Percentiles rank a stretch among this genome's conserved stretches.
These are phyloP conservation scores for Paragyromitra xinjiangensis DNA, from an alignment of 495 filamentous ascomycete genomes.

Conservation along the genomic window DNA sequence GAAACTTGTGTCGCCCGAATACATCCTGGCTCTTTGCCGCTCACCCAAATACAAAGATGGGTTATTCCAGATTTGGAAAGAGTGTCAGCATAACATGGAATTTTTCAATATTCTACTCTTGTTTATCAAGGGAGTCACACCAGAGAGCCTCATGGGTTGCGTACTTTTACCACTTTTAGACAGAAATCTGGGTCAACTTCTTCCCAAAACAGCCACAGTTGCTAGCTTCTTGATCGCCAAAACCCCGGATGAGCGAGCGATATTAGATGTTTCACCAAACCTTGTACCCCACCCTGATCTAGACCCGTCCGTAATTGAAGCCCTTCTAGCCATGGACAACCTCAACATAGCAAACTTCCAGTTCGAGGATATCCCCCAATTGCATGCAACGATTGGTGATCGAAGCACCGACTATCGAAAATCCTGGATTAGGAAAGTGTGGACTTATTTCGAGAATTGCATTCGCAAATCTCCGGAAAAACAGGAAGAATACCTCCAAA, in stretches of 20 bases:
- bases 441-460: slow-evolving; percentile 43
- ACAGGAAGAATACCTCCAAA: slow-evolving; percentile 5
- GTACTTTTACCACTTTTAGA: slow-evolving; percentile 33
- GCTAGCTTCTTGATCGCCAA: slow-evolving; percentile 11
- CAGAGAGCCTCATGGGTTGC: slow-evolving; percentile 22
- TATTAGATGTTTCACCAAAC: slow-evolving; percentile 23
- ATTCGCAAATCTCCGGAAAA: slow-evolving; percentile 10
- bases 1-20: slow-evolving; percentile 23
- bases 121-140: slow-evolving; percentile 22
- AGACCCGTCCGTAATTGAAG: neutral
- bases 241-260: slow-evolving; percentile 3
- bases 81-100: neutral
- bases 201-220: neutral
- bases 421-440: slow-evolving; percentile 35
- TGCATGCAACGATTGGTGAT: slow-evolving; percentile 17
- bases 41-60: neutral
- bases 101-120: slow-evolving; percentile 36
- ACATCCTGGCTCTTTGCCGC: slow-evolving; percentile 15
- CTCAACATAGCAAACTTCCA: slow-evolving; percentile 36
- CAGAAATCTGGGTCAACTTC: slow-evolving; percentile 29
- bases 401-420: slow-evolving; percentile 15
- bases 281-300: slow-evolving; percentile 15
- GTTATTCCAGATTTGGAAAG: slow-evolving; percentile 30
- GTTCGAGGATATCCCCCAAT: slow-evolving; percentile 34
- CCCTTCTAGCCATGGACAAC: slow-evolving; percentile 1